Base-by-base conservation (phyloP, 2,329 filamentous ascomycete genomes). In the Trichoderma koningiopsis region DNA sequence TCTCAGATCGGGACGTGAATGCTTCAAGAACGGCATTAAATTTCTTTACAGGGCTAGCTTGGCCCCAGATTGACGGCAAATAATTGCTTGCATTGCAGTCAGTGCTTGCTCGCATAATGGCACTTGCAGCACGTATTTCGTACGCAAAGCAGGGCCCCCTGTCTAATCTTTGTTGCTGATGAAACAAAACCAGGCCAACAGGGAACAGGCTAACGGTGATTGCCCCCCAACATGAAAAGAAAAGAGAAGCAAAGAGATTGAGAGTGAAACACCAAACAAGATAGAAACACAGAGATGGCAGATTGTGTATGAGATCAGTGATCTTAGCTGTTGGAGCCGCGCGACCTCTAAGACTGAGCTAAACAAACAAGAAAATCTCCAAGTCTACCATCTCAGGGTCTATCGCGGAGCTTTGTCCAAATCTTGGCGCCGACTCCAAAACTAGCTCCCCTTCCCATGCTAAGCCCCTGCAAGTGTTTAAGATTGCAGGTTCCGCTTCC, bases 401-500 rank as follows among this genome's bases (percentile, higher is more conserved):
- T 53, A 66, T 67, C 64, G n/a, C 55, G 64, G 64, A 67, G 64
- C 60, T 69, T 56, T 57, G 60, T 29, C 60, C 58, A 56, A 29
- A 59, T 65, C 60, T 64, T 69, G 67, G 60, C 59, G 29, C 40
- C 60, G 19, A 55, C 66, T 68, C 49, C 58, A 68, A 43, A 43
- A 22, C 35, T 43, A 16, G 49, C 49, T 52, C 59, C 67, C 59
- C 27, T 33, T 33, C 33, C 43, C 33, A 35, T 35, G 33, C 33
- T 11, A 35, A 27, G 58, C 65, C 66, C 66, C 66, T 68, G 66
- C 66, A 62, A 68, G 57, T 52, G 22, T 57, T 62, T 68, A 59
- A 65, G 43, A 65, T 69, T 69, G 53, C 52, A 66, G 68, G 60
- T 67, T 49, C 55, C 68, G 62, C 60, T 69, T 37, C 53, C 31